phyloP scores from a whole-genome alignment of 2,329 filamentous ascomycete species.

The Aspergillus calidoustus region DNA sequence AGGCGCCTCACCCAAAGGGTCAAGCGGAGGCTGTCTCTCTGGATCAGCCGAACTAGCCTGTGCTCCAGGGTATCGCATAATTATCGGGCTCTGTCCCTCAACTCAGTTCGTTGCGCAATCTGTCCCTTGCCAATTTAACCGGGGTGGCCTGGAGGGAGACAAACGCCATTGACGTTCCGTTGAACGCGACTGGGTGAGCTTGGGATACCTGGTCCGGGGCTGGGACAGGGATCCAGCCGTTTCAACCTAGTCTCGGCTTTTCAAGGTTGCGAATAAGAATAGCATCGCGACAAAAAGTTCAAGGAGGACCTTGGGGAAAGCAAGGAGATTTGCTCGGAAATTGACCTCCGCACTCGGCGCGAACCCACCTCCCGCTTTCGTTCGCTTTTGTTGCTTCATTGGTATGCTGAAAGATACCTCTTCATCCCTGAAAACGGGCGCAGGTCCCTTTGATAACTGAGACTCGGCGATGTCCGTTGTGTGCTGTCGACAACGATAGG shows the following conservation, averaged over 20 bases:
- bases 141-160: neutral
- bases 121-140: slow-evolving; percentile 11
- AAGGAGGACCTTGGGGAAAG: slow-evolving; percentile 11
- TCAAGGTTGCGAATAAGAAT: slow-evolving; percentile 3
- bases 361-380: slow-evolving; percentile 19
- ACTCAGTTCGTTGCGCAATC: slow-evolving; percentile 7
- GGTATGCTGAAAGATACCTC: slow-evolving; percentile 9
- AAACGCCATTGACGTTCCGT: slow-evolving; percentile 1
- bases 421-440: neutral
- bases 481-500: neutral
- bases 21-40: neutral
- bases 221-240: slow-evolving; percentile 16
- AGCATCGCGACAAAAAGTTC: neutral
- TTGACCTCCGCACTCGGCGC: slow-evolving; percentile 25
- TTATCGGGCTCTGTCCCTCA: slow-evolving; percentile 14
- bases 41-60: neutral
- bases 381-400: slow-evolving; percentile 4
- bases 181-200: neutral
- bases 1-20: neutral
- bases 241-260: slow-evolving; percentile 13
- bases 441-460: neutral
- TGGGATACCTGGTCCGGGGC: slow-evolving; percentile 14
- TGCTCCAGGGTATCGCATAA: slow-evolving; percentile 10
- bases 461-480: neutral
- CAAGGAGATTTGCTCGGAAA: slow-evolving; percentile 20